Evolutionary conservation across 1,139 yeast genomes (phyloP), one percentile per base, ranked within the genome.

Genomic region (Saccharomyces uvarum): DNA sequence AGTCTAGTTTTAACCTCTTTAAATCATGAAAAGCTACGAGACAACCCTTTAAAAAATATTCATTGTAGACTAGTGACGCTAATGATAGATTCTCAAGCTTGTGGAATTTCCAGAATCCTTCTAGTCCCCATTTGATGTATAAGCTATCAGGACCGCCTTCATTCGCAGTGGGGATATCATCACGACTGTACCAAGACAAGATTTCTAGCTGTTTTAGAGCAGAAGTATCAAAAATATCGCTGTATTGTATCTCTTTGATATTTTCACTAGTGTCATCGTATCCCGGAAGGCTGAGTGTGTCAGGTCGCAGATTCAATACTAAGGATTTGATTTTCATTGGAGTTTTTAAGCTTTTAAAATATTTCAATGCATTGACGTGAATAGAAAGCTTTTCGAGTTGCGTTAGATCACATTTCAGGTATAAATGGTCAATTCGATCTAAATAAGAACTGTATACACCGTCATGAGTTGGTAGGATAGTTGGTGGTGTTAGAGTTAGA

Each of bases 131-230:
- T 47, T 53, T 32, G n/a, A 56, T 55, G 56, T 66, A 63, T 49
- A 65, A 31, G 38, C 61, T 55, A 19, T 38, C 44, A 38, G 19
- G 19, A 38, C 44, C 44, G 3, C 44, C 44, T 19, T 38, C 44
- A 8, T 16, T 19, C n/a, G 3, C 26, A 8, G 54, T 8, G 49
- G 62, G 62, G 8, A 60, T 29, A 31, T 60, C 61, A 21, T 53
- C 57, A 7, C 57, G 55, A 48, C 58, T 59, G 50, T 65, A 66
- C 71, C 71, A 67, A 11, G 70, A 66, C 21, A 65, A 51, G 19
- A 67, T 59, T 47, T 63, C 63, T 21, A 67, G 51, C 48, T 59
- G 60, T 51, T 60, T 57, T 46, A 67, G 53, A 24, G 54, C 38
- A 3, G 55, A 53, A 2, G 53, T 49, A 51, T 67, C 68, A 46